Conservation (phyloP, 495 filamentous ascomycete species). For the Talaromyces adpressus region DNA sequence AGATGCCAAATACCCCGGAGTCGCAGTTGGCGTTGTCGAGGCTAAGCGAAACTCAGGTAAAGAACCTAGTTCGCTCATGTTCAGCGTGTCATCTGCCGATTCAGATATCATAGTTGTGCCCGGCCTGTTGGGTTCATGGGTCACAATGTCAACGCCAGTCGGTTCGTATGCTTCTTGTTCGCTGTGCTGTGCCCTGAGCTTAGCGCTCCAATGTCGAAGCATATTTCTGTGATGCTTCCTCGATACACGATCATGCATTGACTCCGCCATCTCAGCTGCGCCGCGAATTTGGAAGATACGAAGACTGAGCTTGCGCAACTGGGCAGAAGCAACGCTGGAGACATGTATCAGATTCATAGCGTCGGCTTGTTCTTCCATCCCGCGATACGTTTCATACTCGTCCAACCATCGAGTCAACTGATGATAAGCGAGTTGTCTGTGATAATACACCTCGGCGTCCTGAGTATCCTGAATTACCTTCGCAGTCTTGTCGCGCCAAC, state of each 20-base stretch:
- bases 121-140: slow-evolving; percentile 4
- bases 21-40: slow-evolving; percentile 36
- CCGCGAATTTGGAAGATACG: slow-evolving; percentile 44
- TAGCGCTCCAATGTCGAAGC: slow-evolving; percentile 54
- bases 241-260: slow-evolving; percentile 49
- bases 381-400: slow-evolving; percentile 28
- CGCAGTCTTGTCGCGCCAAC: slow-evolving; percentile 37
- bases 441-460: slow-evolving; percentile 36
- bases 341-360: slow-evolving; percentile 38
- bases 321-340: slow-evolving; percentile 33
- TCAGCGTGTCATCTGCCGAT: slow-evolving; percentile 29
- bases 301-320: slow-evolving; percentile 44
- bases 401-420: slow-evolving; percentile 42
- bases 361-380: slow-evolving; percentile 44
- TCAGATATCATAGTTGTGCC: slow-evolving; percentile 6
- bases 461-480: slow-evolving; percentile 29
- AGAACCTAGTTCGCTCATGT: slow-evolving; percentile 34
- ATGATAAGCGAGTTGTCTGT: slow-evolving; percentile 34
- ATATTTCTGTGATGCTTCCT: slow-evolving; percentile 48
- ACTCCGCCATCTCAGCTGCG: slow-evolving; percentile 40
- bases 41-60: slow-evolving; percentile 26
- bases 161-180: slow-evolving; percentile 31
- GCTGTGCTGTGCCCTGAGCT: slow-evolving; percentile 31
- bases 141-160: slow-evolving; percentile 8
- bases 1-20: slow-evolving; percentile 48